phyloP scores from a whole-genome alignment of 495 filamentous ascomycete genomes.

The Coniosporium apollinis region DNA sequence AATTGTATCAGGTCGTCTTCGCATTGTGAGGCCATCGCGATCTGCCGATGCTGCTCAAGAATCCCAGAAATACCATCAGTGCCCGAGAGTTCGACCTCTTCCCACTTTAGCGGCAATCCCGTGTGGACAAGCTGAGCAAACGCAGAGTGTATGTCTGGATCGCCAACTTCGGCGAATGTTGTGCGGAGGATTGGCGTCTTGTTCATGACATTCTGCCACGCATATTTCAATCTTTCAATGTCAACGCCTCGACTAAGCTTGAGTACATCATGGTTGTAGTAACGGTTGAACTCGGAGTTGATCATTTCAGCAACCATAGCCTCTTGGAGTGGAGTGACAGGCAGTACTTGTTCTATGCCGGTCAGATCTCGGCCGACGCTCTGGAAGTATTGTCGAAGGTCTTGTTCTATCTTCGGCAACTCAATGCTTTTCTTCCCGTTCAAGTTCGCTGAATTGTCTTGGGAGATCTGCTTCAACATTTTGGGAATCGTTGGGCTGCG shows the following conservation, averaged over 20 bases:
- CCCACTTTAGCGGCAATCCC: conserved; percentile 10
- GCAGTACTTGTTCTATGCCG: conserved; percentile 38
- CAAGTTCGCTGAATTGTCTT: not conserved
- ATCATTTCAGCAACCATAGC: conserved; percentile 65
- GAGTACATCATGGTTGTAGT: conserved; percentile 66
- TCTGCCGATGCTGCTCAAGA: conserved; percentile 10
- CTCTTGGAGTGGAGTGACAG: conserved; percentile 62
- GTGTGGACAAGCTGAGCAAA: conserved; percentile 50
- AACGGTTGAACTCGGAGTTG: conserved; percentile 43
- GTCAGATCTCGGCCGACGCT: not conserved
- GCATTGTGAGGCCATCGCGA: conserved; percentile 1
- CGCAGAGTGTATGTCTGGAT: conserved; percentile 31
- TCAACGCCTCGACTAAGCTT: conserved; percentile 35
- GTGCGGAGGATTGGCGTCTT: conserved; percentile 58
- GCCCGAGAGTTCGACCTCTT: not conserved
- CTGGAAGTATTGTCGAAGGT: not conserved
- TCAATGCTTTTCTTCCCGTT: conserved; percentile 3
- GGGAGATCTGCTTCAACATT: conserved; percentile 23
- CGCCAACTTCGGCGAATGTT: conserved; percentile 45
- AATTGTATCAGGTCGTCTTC: conserved; percentile 13
- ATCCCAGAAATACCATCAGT: conserved; percentile 9
- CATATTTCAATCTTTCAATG: conserved; percentile 31
- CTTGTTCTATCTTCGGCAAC: conserved; percentile 3
- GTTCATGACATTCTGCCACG: conserved; percentile 41
- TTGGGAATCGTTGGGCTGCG: conserved; percentile 44